Conservation (phyloP, 768 basidiomycete genomes). For the Pleurotus giganteus region DNA sequence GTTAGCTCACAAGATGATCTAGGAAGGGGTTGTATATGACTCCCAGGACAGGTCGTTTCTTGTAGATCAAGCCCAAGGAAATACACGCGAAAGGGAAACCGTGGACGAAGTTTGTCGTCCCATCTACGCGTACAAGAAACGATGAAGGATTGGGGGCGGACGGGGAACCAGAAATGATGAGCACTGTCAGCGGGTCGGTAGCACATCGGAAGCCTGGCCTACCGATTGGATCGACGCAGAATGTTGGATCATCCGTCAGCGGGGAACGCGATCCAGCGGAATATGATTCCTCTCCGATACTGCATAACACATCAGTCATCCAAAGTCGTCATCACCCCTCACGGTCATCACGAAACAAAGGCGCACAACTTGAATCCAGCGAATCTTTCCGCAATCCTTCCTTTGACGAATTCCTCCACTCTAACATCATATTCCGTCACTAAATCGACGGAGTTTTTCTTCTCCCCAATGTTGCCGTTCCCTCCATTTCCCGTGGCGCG, state of each 20-base stretch:
- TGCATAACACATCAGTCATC: constrained; percentile 23
- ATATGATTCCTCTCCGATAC: constrained; percentile 94
- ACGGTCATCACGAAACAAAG: not conserved
- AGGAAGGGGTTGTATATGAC: constrained; percentile 95
- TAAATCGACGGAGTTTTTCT: constrained; percentile 92
- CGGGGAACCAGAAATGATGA: not conserved
- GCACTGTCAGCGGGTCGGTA: not conserved
- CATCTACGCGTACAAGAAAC: constrained; percentile 46
- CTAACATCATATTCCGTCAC: constrained; percentile 94
- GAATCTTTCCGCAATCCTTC: constrained; percentile 61
- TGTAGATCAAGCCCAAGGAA: constrained; percentile 86
- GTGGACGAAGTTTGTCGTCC: constrained; percentile 87
- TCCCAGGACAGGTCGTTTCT: constrained; percentile 79
- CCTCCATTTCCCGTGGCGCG: constrained; percentile 40
- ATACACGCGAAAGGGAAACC: constrained; percentile 88
- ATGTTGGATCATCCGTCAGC: constrained; percentile 87
- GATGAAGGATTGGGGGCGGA: not conserved
- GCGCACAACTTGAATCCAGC: constrained; percentile 83
- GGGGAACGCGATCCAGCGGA: constrained; percentile 67
- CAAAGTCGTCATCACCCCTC: not conserved
- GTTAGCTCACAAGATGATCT: constrained; percentile 62
- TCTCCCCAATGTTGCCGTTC: constrained; percentile 57
- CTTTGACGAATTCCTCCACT: constrained; percentile 83
- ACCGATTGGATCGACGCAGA: constrained; percentile 96
- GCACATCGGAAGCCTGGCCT: constrained; percentile 15